These are phyloP conservation scores for Fagus sylvatica DNA, from an alignment of 306 rosid species.

Conservation along the genomic window DNA sequence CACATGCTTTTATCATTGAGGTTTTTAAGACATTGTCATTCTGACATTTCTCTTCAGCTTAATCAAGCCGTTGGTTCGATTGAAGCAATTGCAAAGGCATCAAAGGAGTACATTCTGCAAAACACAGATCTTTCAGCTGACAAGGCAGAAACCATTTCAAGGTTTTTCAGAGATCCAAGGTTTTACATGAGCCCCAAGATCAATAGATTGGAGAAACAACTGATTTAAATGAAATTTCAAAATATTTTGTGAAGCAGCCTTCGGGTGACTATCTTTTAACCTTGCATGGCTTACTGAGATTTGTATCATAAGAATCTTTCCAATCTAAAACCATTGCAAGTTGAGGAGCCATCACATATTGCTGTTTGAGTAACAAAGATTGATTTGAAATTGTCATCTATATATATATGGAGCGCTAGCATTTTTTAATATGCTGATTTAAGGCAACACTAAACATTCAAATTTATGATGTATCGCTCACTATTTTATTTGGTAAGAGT, in stretches of 20 bases:
- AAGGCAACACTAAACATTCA: too few species aligned
- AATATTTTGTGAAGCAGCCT: neutral
- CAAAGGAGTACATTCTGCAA: constrained; percentile 68
- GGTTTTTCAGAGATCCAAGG: constrained; percentile 77
- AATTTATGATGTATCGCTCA: too few species aligned
- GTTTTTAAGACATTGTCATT: constrained; percentile 31
- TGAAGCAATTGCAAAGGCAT: constrained; percentile 79
- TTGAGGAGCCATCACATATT: neutral
- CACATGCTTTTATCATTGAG: neutral
- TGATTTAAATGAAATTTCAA: constrained; percentile 6
- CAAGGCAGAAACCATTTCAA: constrained; percentile 65
- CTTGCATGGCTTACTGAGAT: neutral
- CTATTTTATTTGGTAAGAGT: too few species aligned
- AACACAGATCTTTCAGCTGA: constrained; percentile 87
- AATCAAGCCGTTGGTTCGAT: constrained; percentile 87
- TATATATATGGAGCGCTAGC: too few species aligned
- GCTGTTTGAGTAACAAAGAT: too few species aligned
- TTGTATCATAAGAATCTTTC: neutral
- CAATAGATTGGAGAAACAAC: constrained; percentile 34
- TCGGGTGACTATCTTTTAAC: neutral
- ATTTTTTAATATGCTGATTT: too few species aligned
- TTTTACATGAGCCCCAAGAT: constrained; percentile 71
- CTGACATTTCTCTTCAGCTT: constrained; percentile 53
- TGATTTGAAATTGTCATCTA: too few species aligned
- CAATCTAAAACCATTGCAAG: neutral